Percentiles rank a stretch among this genome's conserved stretches.
Conservation (phyloP, 345 rosid genomes). For the Camelina laxa region DNA sequence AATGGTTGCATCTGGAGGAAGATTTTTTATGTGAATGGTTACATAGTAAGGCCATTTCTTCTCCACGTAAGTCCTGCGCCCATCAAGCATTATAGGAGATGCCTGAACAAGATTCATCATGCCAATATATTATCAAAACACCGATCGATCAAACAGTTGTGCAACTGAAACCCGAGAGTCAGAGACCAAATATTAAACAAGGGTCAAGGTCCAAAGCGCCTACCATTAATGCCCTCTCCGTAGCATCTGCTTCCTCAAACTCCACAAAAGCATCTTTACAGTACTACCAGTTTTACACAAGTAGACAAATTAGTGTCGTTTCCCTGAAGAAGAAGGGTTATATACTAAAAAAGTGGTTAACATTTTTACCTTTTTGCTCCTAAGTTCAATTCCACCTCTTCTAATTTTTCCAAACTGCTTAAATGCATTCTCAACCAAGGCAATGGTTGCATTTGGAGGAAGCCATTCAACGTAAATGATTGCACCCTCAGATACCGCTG, state of each 20-base stretch:
- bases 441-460: not conserved
- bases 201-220: slow-evolving; percentile 2
- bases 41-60: not conserved
- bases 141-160: not conserved
- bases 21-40: slow-evolving; percentile 68
- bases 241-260: slow-evolving; percentile 70
- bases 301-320: slow-evolving; percentile 1
- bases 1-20: slow-evolving; percentile 61
- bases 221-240: slow-evolving; percentile 76
- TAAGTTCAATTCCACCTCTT: too few relatives aligned
- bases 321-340: not conserved
- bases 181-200: not conserved
- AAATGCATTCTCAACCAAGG: too few relatives aligned
- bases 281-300: slow-evolving; percentile 45
- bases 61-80: too few relatives aligned
- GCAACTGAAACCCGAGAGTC: not conserved
- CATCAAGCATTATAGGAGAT: too few relatives aligned
- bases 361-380: too few relatives aligned
- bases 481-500: too few relatives aligned
- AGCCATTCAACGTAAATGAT: not conserved
- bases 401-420: too few relatives aligned
- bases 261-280: slow-evolving; percentile 75
- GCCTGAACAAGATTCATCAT: too few relatives aligned
- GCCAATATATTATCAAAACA: too few relatives aligned
- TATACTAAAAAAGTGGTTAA: too few relatives aligned